phyloP scores from a whole-genome alignment of 2,329 filamentous ascomycete species.

The Cercospora zeina region DNA sequence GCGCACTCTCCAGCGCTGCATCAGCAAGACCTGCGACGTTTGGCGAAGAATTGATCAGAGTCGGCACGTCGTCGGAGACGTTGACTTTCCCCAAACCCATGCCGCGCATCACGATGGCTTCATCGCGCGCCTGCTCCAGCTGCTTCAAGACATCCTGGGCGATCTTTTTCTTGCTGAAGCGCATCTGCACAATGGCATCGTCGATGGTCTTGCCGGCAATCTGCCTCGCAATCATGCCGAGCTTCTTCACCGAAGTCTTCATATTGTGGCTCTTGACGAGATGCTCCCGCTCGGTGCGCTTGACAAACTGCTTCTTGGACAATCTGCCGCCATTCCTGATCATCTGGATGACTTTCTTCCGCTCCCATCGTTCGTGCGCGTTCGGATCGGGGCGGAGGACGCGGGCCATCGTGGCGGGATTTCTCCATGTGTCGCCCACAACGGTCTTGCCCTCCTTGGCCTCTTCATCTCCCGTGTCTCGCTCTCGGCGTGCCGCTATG shows the following conservation, averaged over 20 bases:
- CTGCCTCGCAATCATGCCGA: constrained; percentile 80
- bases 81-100: constrained; percentile 68
- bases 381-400: constrained; percentile 74
- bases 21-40: constrained; percentile 15
- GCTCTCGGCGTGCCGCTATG: constrained; percentile 23
- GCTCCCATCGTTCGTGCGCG: constrained; percentile 71
- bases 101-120: constrained; percentile 74
- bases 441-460: constrained; percentile 20
- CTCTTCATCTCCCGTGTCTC: constrained; percentile 22
- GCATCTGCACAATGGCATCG: constrained; percentile 92
- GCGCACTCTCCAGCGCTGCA: constrained; percentile 5
- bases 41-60: constrained; percentile 19
- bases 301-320: constrained; percentile 65
- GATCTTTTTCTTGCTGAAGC: constrained; percentile 91
- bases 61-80: constrained; percentile 23
- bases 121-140: constrained; percentile 76
- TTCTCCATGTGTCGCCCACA: constrained; percentile 38
- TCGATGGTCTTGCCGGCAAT: constrained; percentile 92
- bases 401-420: constrained; percentile 58
- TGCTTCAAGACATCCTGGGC: constrained; percentile 77
- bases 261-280: constrained; percentile 67
- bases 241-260: constrained; percentile 88
- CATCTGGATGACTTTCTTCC: constrained; percentile 78
- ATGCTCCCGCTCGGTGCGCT: constrained; percentile 62
- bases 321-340: constrained; percentile 68